These are phyloP conservation scores for Solanum corneliomulleri DNA, from an alignment of 257 asterid genomes.

Conservation along the genomic window DNA sequence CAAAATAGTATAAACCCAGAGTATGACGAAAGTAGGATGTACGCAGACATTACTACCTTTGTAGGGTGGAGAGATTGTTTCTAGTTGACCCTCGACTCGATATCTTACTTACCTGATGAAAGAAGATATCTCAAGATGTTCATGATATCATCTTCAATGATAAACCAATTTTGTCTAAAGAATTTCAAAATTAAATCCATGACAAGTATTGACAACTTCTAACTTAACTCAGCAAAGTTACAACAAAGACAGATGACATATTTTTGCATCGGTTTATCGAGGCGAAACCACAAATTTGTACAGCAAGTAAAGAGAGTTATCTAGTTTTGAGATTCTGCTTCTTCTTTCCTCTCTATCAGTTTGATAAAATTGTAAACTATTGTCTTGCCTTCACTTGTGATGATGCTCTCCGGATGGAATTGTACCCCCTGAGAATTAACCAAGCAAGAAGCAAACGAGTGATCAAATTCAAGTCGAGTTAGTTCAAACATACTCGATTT, in stretches of 20 bases:
- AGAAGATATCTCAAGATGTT: neutral
- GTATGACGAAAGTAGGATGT: neutral
- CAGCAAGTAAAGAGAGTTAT: neutral
- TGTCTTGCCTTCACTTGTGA: constrained; percentile 62
- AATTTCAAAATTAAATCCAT: neutral
- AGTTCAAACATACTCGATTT: neutral
- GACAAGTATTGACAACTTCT: neutral
- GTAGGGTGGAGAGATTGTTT: neutral
- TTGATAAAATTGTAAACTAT: constrained; percentile 65
- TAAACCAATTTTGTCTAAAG: neutral
- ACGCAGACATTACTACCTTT: neutral
- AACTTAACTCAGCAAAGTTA: neutral
- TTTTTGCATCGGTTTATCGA: neutral
- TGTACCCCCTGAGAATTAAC: constrained; percentile 71
- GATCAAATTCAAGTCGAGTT: neutral
- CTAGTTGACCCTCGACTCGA: neutral
- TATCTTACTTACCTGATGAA: neutral
- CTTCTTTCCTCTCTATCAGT: constrained; percentile 51
- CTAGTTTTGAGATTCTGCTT: constrained; percentile 30
- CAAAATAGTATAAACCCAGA: neutral
- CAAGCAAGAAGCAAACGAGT: neutral
- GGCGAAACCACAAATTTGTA: neutral
- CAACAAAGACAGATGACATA: neutral
- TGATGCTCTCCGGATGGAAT: constrained; percentile 85
- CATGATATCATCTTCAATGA: neutral